These are phyloP conservation scores for Fusarium temperatum DNA, from an alignment of 2,329 filamentous ascomycete genomes.

Conservation along the genomic window DNA sequence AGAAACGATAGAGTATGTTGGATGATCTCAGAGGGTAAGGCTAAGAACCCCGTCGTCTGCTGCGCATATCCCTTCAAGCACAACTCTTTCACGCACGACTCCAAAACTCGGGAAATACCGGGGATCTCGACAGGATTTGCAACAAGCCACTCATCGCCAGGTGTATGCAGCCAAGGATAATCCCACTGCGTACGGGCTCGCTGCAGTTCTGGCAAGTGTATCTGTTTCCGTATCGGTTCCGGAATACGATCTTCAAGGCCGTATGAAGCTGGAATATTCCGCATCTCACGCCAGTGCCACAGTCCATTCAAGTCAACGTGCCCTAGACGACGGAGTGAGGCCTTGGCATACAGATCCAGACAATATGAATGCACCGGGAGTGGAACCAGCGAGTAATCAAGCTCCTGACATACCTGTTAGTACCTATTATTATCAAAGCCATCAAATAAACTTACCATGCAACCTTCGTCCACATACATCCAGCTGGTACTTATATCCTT, in stretches of 20 bases:
- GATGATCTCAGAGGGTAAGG: not conserved
- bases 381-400: not conserved
- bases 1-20: not conserved
- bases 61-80: accelerated
- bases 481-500: not conserved
- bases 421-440: not conserved
- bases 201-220: not conserved
- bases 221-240: not conserved
- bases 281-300: slow-evolving; percentile 6
- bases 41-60: not conserved
- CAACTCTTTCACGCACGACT: not conserved
- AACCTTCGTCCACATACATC: not conserved
- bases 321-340: not conserved
- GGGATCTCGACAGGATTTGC: not conserved
- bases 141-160: not conserved
- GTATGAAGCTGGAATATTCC: not conserved
- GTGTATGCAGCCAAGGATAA: not conserved
- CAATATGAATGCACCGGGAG: not conserved
- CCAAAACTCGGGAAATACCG: accelerated
- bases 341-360: not conserved
- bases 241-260: not conserved
- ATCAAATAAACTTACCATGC: not conserved
- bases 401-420: not conserved
- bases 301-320: not conserved
- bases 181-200: not conserved